Conservation (phyloP, 2,329 filamentous ascomycete species). For the Colletotrichum sansevieriae region DNA sequence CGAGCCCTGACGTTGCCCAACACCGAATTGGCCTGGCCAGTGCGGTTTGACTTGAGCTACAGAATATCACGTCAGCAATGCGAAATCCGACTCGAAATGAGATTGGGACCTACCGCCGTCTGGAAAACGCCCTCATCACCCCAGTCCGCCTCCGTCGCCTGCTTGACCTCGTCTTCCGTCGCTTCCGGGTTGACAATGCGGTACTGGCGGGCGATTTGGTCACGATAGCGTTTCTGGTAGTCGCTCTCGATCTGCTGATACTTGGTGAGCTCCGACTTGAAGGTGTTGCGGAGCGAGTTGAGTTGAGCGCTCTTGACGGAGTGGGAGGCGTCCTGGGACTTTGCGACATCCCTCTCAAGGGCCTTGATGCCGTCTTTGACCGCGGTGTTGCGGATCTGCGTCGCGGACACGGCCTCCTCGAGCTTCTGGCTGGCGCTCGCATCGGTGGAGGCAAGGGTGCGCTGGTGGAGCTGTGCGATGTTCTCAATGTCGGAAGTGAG, state of each 20-base stretch:
- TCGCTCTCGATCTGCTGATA: constrained; percentile 79
- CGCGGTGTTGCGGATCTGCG: constrained; percentile 78
- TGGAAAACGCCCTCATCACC: constrained; percentile 86
- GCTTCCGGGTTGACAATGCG: constrained; percentile 86
- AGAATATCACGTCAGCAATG: neutral
- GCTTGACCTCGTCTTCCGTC: constrained; percentile 77
- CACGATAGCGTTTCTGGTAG: constrained; percentile 79
- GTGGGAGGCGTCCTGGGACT: constrained; percentile 71
- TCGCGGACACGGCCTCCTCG: constrained; percentile 76
- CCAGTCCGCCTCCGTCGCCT: constrained; percentile 79
- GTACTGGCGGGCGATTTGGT: constrained; percentile 85
- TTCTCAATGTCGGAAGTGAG: constrained; percentile 76
- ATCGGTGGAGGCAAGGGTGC: constrained; percentile 76
- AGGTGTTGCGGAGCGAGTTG: constrained; percentile 76
- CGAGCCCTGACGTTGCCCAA: constrained; percentile 84
- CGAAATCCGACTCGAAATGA: neutral
- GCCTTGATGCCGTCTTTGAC: constrained; percentile 85
- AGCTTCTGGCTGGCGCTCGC: constrained; percentile 67
- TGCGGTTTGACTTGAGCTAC: constrained; percentile 81
- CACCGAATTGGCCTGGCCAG: constrained; percentile 78
- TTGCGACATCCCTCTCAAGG: constrained; percentile 77
- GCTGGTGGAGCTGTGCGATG: constrained; percentile 79
- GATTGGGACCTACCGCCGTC: constrained; percentile 73
- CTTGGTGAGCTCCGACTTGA: constrained; percentile 77
- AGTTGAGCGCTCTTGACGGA: constrained; percentile 78